Base-by-base conservation (phyloP, 108 stramenopile genomes). In the Cyclostephanos tholiformis region DNA sequence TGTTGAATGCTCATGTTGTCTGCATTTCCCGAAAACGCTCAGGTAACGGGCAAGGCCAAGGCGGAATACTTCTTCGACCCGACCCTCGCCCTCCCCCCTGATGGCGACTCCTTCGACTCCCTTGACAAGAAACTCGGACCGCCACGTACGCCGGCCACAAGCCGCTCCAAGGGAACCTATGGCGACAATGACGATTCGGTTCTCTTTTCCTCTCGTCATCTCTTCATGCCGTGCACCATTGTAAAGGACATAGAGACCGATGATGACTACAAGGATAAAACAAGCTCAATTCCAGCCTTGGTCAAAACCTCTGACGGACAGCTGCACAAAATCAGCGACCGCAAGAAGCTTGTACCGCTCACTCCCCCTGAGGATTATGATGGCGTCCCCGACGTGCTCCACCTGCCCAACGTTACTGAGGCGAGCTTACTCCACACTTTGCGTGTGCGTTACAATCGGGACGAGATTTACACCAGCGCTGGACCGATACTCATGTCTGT, bases 401-500 rank as follows among this genome's bases (percentile, higher is more conserved):
- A 92, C 51, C 80, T 98, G 20, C 82, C 96, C 36, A 72, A 91
- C 59, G 86, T 97, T 55, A 84, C 88, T 16, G 93, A 96, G 71
- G 83, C 96, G 29, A 85, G 87, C 62, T 80, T 98, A 44, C 82
- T 98, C 22, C 91, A 96, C 74, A 79, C 94, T n/a, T 80, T 98
- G 23, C 73, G 94, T n/a, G 29, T 89, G 44, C 86, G 97, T 27
- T 98, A 95, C 83, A 69, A 79, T 41, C 69, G 90, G 16, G 89
- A 97, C 70, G 87, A 92, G 62, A 97, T 99, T 71, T 99, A 99
- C 82, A 98, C 99, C 9, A 75, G 74, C 46, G 95, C 98, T 7
- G 97, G 99, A 26, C 94, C 95, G 17, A 97, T 99, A 41, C 85
- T 99, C 11, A 92, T 99, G 62, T 90, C 91, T 11, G 83, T 98